These are phyloP conservation scores for Xanthoconium stramineum DNA, from an alignment of 768 basidiomycete genomes.

Conservation along the genomic window DNA sequence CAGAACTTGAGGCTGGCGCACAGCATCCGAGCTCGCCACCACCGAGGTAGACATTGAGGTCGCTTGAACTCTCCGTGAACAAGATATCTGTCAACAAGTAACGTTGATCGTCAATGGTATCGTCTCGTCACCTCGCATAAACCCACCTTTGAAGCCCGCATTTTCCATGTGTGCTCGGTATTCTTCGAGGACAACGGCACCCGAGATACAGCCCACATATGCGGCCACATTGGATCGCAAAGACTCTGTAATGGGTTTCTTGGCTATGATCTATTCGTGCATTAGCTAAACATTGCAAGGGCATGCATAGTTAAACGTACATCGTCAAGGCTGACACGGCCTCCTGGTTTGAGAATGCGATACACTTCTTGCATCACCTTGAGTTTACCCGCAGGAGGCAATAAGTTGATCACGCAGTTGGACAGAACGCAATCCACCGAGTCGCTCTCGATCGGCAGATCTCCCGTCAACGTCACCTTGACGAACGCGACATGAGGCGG, in stretches of 20 bases:
- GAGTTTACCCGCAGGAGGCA: conserved; percentile 41
- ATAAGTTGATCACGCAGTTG: conserved; percentile 55
- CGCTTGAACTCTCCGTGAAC: conserved; percentile 40
- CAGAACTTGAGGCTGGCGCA: background rate
- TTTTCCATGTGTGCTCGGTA: conserved; percentile 37
- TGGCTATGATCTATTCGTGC: conserved; percentile 43
- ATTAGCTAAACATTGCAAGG: background rate
- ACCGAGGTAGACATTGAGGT: conserved; percentile 36
- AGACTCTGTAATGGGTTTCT: conserved; percentile 39
- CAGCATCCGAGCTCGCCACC: conserved; percentile 16
- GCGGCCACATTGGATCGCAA: conserved; percentile 40
- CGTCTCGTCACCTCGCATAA: background rate
- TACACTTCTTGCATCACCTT: conserved; percentile 44
- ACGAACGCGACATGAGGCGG: conserved; percentile 52
- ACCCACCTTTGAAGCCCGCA: conserved; percentile 43
- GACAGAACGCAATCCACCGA: conserved; percentile 56
- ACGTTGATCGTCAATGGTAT: background rate
- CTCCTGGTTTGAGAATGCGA: conserved; percentile 54
- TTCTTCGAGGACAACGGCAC: conserved; percentile 39
- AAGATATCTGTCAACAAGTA: conserved; percentile 32
- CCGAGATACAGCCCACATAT: conserved; percentile 46
- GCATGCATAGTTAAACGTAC: conserved; percentile 29
- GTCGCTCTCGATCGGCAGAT: conserved; percentile 45
- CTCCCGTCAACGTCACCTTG: conserved; percentile 38
- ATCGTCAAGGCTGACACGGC: conserved; percentile 50